Conservation (phyloP, 768 basidiomycete genomes). For the Coprinopsis cinerea region DNA sequence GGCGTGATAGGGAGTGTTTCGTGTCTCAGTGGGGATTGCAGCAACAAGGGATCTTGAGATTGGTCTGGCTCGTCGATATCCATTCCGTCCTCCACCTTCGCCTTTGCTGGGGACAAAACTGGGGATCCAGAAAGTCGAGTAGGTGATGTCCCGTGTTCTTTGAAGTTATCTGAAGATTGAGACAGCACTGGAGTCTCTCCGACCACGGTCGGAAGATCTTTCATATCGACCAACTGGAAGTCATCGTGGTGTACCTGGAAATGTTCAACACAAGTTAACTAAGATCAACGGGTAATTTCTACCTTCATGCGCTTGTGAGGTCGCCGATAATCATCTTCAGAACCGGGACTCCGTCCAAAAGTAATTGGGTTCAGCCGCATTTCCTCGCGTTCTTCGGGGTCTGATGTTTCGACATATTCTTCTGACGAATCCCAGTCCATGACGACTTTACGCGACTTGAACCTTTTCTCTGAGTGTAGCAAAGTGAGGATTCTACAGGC, state of each 20-base stretch:
- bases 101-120: neutral
- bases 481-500: too few relatives aligned
- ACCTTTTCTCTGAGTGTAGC: too few relatives aligned
- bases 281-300: neutral
- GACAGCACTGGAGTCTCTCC: neutral
- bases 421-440: slow-evolving; percentile 2
- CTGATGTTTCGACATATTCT: slow-evolving; percentile 9
- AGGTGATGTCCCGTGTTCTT: neutral
- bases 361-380: neutral
- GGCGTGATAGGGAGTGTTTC: neutral
- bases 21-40: neutral
- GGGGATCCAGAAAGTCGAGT: neutral
- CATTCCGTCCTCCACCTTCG: neutral
- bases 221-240: neutral
- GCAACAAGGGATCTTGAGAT: slow-evolving; percentile 1
- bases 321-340: neutral
- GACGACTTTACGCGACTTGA: too few relatives aligned
- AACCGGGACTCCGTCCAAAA: neutral
- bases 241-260: neutral
- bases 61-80: neutral
- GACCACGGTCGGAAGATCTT: neutral
- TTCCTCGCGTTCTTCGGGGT: slow-evolving; percentile 7
- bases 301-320: neutral
- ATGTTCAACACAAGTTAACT: neutral
- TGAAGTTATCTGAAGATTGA: neutral